These are phyloP conservation scores for Lactarius hengduanensis DNA, from an alignment of 768 basidiomycete genomes.

Conservation along the genomic window DNA sequence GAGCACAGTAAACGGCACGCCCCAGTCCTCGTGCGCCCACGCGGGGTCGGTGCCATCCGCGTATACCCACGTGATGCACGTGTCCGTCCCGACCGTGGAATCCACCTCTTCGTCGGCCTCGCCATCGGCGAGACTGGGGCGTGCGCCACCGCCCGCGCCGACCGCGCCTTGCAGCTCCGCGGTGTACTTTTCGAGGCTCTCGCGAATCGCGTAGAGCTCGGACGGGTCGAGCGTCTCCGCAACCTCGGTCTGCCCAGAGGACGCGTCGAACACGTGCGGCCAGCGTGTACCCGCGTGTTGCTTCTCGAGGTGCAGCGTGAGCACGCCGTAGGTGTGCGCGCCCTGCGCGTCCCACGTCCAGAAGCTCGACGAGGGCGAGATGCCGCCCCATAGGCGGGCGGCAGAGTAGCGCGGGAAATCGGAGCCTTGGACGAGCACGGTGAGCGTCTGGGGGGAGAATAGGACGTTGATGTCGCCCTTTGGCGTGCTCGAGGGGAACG, in stretches of 20 bases:
- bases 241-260: constrained; percentile 54
- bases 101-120: constrained; percentile 94
- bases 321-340: constrained; percentile 60
- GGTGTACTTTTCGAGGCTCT: constrained; percentile 86
- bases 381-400: constrained; percentile 74
- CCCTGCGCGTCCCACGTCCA: constrained; percentile 92
- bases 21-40: constrained; percentile 41
- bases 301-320: constrained; percentile 88
- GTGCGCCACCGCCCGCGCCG: constrained; percentile 54
- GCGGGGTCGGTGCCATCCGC: constrained; percentile 47
- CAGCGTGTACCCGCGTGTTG: constrained; percentile 79
- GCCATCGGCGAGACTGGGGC: constrained; percentile 77
- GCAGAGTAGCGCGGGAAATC: constrained; percentile 57
- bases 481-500: constrained; percentile 68
- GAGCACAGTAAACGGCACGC: constrained; percentile 52
- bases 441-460: constrained; percentile 64
- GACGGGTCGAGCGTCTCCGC: constrained; percentile 87
- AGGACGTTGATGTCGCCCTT: constrained; percentile 64
- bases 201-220: constrained; percentile 74
- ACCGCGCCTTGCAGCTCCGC: constrained; percentile 56
- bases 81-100: constrained; percentile 62
- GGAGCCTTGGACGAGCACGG: constrained; percentile 52
- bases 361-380: constrained; percentile 75
- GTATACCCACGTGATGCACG: constrained; percentile 65
- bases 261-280: constrained; percentile 76